Evolutionary conservation across 1,284 basidiomycete species (phyloP).

Genomic region (Earliella scabrosa): DNA sequence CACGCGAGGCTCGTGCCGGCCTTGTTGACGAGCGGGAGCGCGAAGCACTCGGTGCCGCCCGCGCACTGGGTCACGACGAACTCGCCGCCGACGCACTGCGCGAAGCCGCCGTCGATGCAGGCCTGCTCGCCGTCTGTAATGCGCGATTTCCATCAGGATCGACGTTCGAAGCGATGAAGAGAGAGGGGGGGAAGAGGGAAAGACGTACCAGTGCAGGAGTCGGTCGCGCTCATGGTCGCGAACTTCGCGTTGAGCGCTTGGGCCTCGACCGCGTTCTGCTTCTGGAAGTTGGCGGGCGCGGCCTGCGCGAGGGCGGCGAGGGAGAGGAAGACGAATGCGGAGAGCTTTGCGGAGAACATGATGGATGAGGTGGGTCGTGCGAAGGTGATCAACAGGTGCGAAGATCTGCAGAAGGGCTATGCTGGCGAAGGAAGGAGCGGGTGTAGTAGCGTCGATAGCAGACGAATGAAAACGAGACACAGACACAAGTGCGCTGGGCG

Average conservation of each 20-base stretch:
- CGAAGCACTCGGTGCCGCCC: conserved; percentile 46
- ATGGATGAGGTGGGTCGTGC: neutral
- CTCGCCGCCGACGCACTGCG: conserved; percentile 41
- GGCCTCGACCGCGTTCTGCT: conserved; percentile 51
- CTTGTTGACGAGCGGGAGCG: conserved; percentile 56
- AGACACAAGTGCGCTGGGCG: conserved; percentile 2
- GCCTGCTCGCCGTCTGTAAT: conserved; percentile 46
- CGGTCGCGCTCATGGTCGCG: conserved; percentile 40
- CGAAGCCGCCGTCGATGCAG: conserved; percentile 46
- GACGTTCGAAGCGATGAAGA: neutral
- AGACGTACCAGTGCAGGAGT: conserved; percentile 41
- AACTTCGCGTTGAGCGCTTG: conserved; percentile 54
- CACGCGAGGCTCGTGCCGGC: conserved; percentile 54
- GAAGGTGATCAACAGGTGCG: neutral
- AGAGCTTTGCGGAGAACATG: conserved; percentile 21
- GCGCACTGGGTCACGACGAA: conserved; percentile 46
- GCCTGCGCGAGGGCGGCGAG: conserved; percentile 20
- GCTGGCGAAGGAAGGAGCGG: neutral
- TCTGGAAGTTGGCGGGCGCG: conserved; percentile 34
- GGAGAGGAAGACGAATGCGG: conserved; percentile 20
- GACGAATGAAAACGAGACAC: conserved; percentile 8
- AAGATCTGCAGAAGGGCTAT: neutral
- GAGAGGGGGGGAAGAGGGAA: neutral
- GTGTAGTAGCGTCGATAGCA: conserved; percentile 5
- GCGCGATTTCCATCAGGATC: too few species aligned